phyloP scores from a whole-genome alignment of 306 rosid species.

The Leucaena leucocephala region DNA sequence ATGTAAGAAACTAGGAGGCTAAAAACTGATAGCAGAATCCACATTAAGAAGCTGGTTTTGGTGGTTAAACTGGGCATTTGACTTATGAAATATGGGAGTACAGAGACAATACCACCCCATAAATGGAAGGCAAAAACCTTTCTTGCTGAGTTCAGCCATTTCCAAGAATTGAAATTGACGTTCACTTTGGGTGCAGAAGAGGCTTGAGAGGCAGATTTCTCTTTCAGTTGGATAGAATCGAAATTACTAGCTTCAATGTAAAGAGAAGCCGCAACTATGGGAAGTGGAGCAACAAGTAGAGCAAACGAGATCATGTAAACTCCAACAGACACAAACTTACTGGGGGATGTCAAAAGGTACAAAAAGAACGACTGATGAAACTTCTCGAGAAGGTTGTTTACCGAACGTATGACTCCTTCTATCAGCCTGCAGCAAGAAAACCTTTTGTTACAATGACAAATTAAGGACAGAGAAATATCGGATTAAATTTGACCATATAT shows the following conservation, averaged over 20 bases:
- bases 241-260: constrained; percentile 47
- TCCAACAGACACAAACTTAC: constrained; percentile 92
- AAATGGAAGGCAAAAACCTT: constrained; percentile 72
- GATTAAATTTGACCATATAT: background rate
- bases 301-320: constrained; percentile 96
- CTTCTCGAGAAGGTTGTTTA: constrained; percentile 96
- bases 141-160: constrained; percentile 79
- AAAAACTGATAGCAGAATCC: constrained; percentile 66
- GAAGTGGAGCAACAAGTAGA: constrained; percentile 86
- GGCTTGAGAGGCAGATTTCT: constrained; percentile 43
- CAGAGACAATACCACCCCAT: constrained; percentile 79
- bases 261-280: constrained; percentile 86
- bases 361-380: constrained; percentile 93
- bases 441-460: constrained; percentile 31
- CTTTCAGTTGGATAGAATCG: constrained; percentile 34
- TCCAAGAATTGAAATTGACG: constrained; percentile 60
- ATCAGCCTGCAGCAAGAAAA: constrained; percentile 67
- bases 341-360: constrained; percentile 80
- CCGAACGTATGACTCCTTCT: constrained; percentile 89
- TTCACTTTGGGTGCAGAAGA: constrained; percentile 43
- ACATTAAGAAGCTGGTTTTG: constrained; percentile 50
- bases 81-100: constrained; percentile 72
- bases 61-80: constrained; percentile 62
- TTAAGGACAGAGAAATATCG: constrained; percentile 22
- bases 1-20: constrained; percentile 53